These are phyloP conservation scores for Trametes cubensis DNA, from an alignment of 768 basidiomycete species.

Conservation along the genomic window DNA sequence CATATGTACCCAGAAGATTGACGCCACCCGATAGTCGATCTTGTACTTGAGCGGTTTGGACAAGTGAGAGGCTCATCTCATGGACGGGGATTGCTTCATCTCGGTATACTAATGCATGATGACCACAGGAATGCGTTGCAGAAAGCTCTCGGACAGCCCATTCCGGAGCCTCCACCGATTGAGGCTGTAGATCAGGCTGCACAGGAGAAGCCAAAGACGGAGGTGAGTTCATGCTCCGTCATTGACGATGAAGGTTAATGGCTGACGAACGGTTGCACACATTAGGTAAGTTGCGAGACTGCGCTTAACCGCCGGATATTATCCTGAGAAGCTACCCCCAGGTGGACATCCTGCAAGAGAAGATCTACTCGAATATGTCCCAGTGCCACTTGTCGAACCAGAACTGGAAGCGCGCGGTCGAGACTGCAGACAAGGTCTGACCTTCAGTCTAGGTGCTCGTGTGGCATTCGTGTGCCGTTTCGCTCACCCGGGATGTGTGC, in stretches of 20 bases:
- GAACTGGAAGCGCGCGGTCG: constrained; percentile 78
- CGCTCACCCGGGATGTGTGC: neutral
- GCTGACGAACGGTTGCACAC: neutral
- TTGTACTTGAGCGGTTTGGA: constrained; percentile 77
- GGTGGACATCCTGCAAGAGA: constrained; percentile 78
- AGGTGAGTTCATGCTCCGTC: constrained; percentile 44
- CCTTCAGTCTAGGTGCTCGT: neutral
- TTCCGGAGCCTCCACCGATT: constrained; percentile 10
- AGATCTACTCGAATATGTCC: constrained; percentile 84
- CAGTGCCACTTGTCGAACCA: constrained; percentile 80
- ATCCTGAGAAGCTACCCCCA: constrained; percentile 31
- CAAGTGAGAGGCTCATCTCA: constrained; percentile 53
- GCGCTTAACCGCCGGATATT: neutral
- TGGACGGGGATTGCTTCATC: neutral
- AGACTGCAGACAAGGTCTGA: constrained; percentile 78
- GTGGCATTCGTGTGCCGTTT: neutral
- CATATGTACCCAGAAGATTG: neutral
- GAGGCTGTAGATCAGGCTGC: constrained; percentile 19
- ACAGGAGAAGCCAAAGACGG: constrained; percentile 60
- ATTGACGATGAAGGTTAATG: neutral
- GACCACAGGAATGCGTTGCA: constrained; percentile 25
- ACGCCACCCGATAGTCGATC: constrained; percentile 47
- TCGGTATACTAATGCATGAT: neutral
- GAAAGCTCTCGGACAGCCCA: constrained; percentile 27
- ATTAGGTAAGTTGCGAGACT: neutral